Percentiles rank a stretch among this genome's conserved stretches.
These are phyloP conservation scores for Aspergillus conjunctus DNA, from an alignment of 495 filamentous ascomycete genomes.

Conservation along the genomic window DNA sequence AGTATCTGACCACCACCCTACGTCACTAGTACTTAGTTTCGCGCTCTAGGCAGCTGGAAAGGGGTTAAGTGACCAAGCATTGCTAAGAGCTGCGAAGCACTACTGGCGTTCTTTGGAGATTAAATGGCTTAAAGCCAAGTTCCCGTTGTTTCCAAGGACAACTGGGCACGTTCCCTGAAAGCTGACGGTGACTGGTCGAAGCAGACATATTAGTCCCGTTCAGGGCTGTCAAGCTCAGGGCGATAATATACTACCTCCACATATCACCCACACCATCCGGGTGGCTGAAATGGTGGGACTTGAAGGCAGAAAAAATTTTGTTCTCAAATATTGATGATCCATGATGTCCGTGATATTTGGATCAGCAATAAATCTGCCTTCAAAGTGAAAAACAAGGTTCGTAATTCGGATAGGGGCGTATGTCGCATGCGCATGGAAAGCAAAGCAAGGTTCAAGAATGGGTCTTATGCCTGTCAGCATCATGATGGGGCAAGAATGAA, in stretches of 20 bases:
- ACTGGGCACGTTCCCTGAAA: slow-evolving; percentile 5
- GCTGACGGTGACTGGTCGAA: slow-evolving; percentile 8
- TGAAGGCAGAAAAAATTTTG: slow-evolving; percentile 4
- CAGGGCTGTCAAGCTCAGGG: neutral
- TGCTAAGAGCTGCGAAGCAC: slow-evolving; percentile 14
- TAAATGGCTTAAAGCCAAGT: slow-evolving; percentile 11
- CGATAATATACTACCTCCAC: neutral
- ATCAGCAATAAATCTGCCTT: neutral
- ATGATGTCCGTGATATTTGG: neutral
- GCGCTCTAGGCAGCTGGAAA: neutral
- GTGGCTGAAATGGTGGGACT: neutral
- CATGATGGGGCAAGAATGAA: neutral
- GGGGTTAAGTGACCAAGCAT: slow-evolving; percentile 2
- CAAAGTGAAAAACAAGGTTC: neutral
- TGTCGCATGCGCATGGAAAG: neutral
- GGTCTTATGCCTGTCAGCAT: neutral
- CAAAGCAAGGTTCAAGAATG: slow-evolving; percentile 4
- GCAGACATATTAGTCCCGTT: neutral
- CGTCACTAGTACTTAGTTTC: neutral
- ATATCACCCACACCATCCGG: neutral
- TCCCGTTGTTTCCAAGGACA: neutral
- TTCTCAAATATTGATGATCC: too few relatives aligned
- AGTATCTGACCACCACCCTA: slow-evolving; percentile 5
- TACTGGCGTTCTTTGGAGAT: neutral
- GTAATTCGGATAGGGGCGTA: neutral